Conservation (phyloP, 2,329 filamentous ascomycete species). For the Fusarium sp. region DNA sequence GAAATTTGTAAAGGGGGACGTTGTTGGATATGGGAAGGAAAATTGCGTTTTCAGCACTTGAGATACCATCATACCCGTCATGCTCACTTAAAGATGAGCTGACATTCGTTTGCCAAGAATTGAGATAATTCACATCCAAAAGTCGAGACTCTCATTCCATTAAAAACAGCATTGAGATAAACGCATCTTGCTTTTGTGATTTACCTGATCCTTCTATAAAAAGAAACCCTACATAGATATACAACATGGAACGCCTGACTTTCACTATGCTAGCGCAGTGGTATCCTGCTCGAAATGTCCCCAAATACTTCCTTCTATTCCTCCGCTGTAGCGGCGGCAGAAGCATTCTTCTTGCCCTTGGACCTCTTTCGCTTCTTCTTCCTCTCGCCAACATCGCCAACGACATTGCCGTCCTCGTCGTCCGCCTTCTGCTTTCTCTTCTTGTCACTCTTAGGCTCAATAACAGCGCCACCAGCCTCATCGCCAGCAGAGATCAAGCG, state of each 20-base stretch:
- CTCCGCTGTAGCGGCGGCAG: constrained; percentile 45
- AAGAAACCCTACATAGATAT: constrained; percentile 28
- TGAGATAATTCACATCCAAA: constrained; percentile 10
- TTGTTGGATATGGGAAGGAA: constrained; percentile 27
- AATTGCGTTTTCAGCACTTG: constrained; percentile 38
- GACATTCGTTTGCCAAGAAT: constrained; percentile 31
- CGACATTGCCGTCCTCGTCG: constrained; percentile 43
- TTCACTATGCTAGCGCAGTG: constrained; percentile 37
- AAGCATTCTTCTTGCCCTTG: constrained; percentile 57
- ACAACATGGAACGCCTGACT: constrained; percentile 43
- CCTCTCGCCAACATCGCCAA: constrained; percentile 48
- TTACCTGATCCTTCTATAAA: constrained; percentile 27
- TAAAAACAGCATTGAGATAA: constrained; percentile 6
- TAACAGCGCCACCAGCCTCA: constrained; percentile 43
- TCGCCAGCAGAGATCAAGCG: constrained; percentile 51
- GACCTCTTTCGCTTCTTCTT: constrained; percentile 69
- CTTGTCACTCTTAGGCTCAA: constrained; percentile 43
- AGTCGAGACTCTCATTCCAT: not conserved
- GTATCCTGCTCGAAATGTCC: constrained; percentile 37
- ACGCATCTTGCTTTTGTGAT: constrained; percentile 23
- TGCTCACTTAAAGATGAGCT: constrained; percentile 23
- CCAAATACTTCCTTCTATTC: constrained; percentile 27
- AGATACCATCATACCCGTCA: constrained; percentile 45
- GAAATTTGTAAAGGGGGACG: constrained; percentile 27
- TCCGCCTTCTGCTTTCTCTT: constrained; percentile 25